Evolutionary conservation across 108 stramenopile genomes (phyloP).

Genomic region (Skeletonema grethae): DNA sequence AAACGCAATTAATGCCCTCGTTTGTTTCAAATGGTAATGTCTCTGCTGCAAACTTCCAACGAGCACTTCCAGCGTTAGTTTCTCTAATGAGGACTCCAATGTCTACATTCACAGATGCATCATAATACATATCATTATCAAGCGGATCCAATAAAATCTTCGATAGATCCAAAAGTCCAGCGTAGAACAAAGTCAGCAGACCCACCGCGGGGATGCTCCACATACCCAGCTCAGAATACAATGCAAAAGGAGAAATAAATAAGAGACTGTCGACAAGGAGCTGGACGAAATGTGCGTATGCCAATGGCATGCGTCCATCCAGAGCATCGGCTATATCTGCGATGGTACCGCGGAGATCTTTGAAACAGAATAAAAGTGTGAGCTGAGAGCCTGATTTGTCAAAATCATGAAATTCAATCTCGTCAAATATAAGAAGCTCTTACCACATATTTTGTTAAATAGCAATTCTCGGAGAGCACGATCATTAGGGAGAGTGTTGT

Average conservation of each 20-base stretch:
- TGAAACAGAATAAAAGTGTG: neutral
- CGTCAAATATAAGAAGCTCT: neutral
- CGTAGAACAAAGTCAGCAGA: conserved; percentile 48
- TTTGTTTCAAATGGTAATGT: neutral
- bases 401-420: neutral
- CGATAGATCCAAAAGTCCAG: conserved; percentile 51
- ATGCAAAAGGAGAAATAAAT: conserved; percentile 41
- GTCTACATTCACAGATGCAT: conserved; percentile 10
- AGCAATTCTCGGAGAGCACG: conserved; percentile 34
- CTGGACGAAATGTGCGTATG: conserved; percentile 59
- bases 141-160: conserved; percentile 61
- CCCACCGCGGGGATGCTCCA: conserved; percentile 24
- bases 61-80: neutral
- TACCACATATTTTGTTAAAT: conserved; percentile 33
- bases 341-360: conserved; percentile 28
- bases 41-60: conserved; percentile 7
- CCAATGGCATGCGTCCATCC: conserved; percentile 50
- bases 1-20: too few relatives aligned
- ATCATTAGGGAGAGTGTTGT: conserved; percentile 27
- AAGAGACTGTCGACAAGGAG: conserved; percentile 49
- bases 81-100: conserved; percentile 49
- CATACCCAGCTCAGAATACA: conserved; percentile 41
- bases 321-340: conserved; percentile 39
- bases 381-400: neutral
- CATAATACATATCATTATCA: conserved; percentile 35